Base-by-base conservation (phyloP, 352 stramenopile genomes). In the Elongisporangium undulatum region DNA sequence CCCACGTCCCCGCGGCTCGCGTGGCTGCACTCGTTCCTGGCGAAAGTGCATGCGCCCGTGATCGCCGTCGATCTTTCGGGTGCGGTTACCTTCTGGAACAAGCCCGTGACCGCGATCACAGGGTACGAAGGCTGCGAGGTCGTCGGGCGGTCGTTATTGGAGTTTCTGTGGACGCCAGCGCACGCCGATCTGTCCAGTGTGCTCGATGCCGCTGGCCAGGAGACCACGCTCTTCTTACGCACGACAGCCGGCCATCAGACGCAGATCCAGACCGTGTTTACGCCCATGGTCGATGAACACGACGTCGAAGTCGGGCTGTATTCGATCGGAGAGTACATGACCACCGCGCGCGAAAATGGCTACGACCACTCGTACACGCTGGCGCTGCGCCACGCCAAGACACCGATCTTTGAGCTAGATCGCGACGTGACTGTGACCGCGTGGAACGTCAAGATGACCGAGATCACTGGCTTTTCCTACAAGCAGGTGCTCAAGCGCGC, bases 341-440 rank as follows among this genome's bases (percentile, higher is more conserved):
- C 79, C 10, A 53, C 72, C 21, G 78, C 66, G 67, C 63, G 68
- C 7, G 38, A 77, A n/a, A 66, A 71, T 24, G 76, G 73, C 17
- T 55, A 52, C 26, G 62, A 68, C 48, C 72, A 67, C 12, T 69
- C 89, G 60, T 87, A 88, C 67, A 68, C 71, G 51, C 61, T 67
- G 26, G 75, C 90, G 10, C 74, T 89, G 56, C 81, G 88, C 62
- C 83, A 87, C 29, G 82, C 82, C 4, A 93, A 90, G 57, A 75
- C 78, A n/a, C 81, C 83, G 1, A 92, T 94, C 24, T 77, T 95
- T 50, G 84, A 89, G 58, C 65, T 94, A 13, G 82, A 95, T 59
- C 64, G 67, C 51, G 62, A 88, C 16, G 84, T 54, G 21, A 64
- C 71, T 15, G 75, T 92, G 53, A 84, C 69, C 59, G 62, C 88